Evolutionary conservation across 2,329 filamentous ascomycete genomes (phyloP), one percentile per base, ranked within the genome.

Genomic region (Didymella pomorum): DNA sequence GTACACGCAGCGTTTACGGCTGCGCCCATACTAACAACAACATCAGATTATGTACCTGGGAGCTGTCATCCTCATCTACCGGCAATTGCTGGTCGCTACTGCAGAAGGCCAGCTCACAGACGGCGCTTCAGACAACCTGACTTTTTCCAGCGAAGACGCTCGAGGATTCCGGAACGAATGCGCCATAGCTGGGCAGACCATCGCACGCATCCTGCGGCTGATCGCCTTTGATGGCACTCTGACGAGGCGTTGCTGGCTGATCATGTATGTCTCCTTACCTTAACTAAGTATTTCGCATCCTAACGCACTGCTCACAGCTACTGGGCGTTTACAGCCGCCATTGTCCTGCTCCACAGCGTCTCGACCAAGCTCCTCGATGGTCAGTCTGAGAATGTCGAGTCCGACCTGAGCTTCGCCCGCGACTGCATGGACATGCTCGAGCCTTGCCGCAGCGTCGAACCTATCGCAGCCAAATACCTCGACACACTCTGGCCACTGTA

Each of bases 1-100:
- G 70, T 57, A 47, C 6, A 47, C 8, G 4, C 26, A 18, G 31
- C 23, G n/a, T 12, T 3, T 4, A 5, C 2, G 8, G n/a, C 29
- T 23, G 28, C 3, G 14, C 4, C 12, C 16, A 6, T 10, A 37
- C 47, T 55, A 28, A 28, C 41, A 18, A 9, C 28, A 33, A 21
- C 53, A 6, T 16, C 35, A 76, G 74, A 75, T 77, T 50, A 75
- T 76, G 72, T 77, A 77, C 53, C 65, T 78, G 39, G 75, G 76
- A 11, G 74, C 74, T 9, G 52, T 77, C 16, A 70, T 77, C 7
- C 61, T 76, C 23, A 63, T 78, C 3, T 76, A 77, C 33, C 72
- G 76, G 11, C 72, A 74, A 42, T 46, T 74, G 16, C 62, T 78
- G 2, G 66, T 77, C 23, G 73, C 72, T 7, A 68, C 71, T 18